These are phyloP conservation scores for Fusarium fujikuroi DNA, from an alignment of 2,329 filamentous ascomycete genomes.

Conservation along the genomic window DNA sequence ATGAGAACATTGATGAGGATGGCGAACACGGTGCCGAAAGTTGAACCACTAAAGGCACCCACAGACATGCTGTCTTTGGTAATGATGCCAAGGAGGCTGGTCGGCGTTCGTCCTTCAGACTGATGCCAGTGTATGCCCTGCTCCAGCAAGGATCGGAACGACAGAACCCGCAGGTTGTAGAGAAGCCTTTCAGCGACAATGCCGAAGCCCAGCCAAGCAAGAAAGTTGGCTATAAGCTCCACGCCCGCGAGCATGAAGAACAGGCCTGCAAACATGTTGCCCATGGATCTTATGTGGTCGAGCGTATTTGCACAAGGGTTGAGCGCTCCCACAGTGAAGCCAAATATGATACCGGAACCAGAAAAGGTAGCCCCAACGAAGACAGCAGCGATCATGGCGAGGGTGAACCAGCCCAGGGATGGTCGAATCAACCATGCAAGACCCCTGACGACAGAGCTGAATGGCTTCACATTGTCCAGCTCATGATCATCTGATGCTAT, in stretches of 20 bases:
- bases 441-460: constrained; percentile 51
- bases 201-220: constrained; percentile 62
- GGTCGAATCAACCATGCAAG: constrained; percentile 53
- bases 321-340: constrained; percentile 53
- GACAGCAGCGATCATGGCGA: constrained; percentile 55
- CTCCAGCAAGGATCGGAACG: neutral
- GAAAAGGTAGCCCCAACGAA: constrained; percentile 66
- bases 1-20: neutral
- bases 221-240: constrained; percentile 63
- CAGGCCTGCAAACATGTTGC: constrained; percentile 63
- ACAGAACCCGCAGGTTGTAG: neutral
- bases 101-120: neutral
- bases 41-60: neutral
- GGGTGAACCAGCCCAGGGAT: constrained; percentile 50
- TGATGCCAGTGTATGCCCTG: neutral
- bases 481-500: constrained; percentile 46
- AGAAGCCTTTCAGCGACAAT: constrained; percentile 63
- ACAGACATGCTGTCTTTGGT: neutral
- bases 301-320: constrained; percentile 58
- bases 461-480: constrained; percentile 52
- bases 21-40: neutral
- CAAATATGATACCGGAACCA: constrained; percentile 63
- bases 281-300: constrained; percentile 50
- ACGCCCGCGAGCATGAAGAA: constrained; percentile 64
- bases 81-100: neutral